Conservation (phyloP, 257 asterid genomes). For the Fraxinus cuspidata region DNA sequence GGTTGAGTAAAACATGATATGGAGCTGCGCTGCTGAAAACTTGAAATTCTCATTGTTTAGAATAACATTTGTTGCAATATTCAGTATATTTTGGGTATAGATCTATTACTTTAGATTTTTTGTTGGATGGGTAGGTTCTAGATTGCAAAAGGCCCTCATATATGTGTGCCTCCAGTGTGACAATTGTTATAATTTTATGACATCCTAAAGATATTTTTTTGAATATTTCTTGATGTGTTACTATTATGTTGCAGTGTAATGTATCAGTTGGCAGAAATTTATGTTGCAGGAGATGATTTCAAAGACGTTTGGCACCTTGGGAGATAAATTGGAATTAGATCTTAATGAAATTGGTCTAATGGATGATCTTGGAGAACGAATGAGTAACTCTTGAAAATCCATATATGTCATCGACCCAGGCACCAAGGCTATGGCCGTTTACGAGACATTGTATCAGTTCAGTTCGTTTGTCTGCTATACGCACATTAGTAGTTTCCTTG, state of each 20-base stretch:
- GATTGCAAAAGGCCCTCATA: neutral
- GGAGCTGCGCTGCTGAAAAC: neutral
- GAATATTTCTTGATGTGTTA: constrained; percentile 29
- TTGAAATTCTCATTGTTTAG: neutral
- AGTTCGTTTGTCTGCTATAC: constrained; percentile 95
- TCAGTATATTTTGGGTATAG: neutral
- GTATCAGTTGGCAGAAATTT: constrained; percentile 97
- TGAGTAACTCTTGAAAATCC: constrained; percentile 70
- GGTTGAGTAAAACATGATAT: neutral
- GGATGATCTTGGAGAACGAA: constrained; percentile 68
- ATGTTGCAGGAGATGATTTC: constrained; percentile 92
- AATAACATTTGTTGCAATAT: neutral
- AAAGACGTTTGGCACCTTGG: constrained; percentile 52
- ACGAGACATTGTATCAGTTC: constrained; percentile 97
- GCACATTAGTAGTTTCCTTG: constrained; percentile 73
- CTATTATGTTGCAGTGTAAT: constrained; percentile 77
- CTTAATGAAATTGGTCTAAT: constrained; percentile 63
- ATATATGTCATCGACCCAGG: constrained; percentile 71
- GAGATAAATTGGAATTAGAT: constrained; percentile 64
- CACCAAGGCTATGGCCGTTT: constrained; percentile 98
- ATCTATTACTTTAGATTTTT: neutral
- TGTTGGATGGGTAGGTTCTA: neutral
- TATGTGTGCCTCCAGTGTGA: constrained; percentile 3
- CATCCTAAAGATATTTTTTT: constrained; percentile 12
- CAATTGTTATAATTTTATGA: neutral